These are phyloP conservation scores for Chrysoporthe puriensis DNA, from an alignment of 2,329 filamentous ascomycete genomes.

Conservation along the genomic window DNA sequence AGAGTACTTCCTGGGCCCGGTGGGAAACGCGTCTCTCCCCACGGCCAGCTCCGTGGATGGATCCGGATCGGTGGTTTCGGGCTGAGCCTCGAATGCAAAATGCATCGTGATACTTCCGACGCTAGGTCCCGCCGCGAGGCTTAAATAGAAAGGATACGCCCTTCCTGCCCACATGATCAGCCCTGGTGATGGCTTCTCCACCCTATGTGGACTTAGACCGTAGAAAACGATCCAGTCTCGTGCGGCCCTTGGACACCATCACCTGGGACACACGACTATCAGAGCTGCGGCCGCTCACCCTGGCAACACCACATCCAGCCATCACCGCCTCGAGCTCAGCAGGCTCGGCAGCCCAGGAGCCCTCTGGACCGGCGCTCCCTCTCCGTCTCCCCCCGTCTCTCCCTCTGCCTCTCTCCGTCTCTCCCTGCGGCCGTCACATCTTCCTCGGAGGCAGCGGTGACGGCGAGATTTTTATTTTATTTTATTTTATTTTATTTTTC, in stretches of 20 bases:
- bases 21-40: background rate
- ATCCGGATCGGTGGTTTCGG: slow-evolving; percentile 19
- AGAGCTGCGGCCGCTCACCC: background rate
- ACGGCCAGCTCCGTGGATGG: background rate
- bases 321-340: background rate
- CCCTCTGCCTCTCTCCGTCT: background rate
- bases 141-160: slow-evolving; percentile 26
- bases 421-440: background rate
- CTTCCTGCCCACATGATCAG: slow-evolving; percentile 17
- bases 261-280: background rate
- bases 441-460: too few relatives aligned
- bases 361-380: background rate
- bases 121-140: slow-evolving; percentile 11
- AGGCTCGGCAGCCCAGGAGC: background rate
- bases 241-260: background rate
- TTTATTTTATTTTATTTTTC: too few relatives aligned
- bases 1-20: slow-evolving; percentile 5
- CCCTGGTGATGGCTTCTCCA: slow-evolving; percentile 24
- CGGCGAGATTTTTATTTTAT: too few relatives aligned
- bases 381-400: background rate
- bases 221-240: background rate
- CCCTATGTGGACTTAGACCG: slow-evolving; percentile 11
- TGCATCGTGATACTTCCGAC: slow-evolving; percentile 9
- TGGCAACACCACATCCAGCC: background rate
- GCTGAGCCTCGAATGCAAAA: slow-evolving; percentile 11